These are phyloP conservation scores for Gossypium raimondii DNA, from an alignment of 345 rosid genomes.

Conservation along the genomic window DNA sequence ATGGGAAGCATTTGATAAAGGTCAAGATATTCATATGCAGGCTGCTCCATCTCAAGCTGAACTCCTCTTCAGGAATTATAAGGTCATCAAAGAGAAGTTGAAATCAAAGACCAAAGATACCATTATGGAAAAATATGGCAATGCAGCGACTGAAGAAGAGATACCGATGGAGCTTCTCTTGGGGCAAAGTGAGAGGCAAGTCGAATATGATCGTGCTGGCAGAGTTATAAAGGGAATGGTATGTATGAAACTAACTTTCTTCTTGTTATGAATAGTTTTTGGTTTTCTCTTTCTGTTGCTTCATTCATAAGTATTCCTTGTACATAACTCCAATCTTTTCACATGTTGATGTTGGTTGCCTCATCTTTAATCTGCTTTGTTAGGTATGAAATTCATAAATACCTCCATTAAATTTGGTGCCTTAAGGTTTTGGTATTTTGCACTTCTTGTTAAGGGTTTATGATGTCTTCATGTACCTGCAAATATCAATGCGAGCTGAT, in stretches of 20 bases:
- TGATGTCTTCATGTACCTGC: not conserved
- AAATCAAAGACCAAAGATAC: constrained; percentile 48
- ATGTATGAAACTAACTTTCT: constrained; percentile 28
- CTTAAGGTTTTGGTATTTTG: not conserved
- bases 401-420: not conserved
- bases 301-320: not conserved
- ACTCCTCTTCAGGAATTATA: constrained; percentile 39
- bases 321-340: too few relatives aligned
- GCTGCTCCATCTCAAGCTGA: constrained; percentile 82
- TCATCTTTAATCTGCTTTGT: too few relatives aligned
- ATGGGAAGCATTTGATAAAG: constrained; percentile 54
- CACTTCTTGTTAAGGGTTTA: not conserved
- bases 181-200: constrained; percentile 66
- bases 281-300: not conserved
- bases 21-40: constrained; percentile 71
- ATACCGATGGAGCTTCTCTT: constrained; percentile 54
- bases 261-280: not conserved
- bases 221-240: constrained; percentile 65
- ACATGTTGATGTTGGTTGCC: not conserved
- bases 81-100: constrained; percentile 49
- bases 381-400: not conserved
- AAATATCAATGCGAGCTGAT: not conserved
- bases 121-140: constrained; percentile 58
- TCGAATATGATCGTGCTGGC: constrained; percentile 69
- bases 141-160: constrained; percentile 60